Evolutionary conservation across 192 early-diverging fungal species (phyloP).

Genomic region (Coemansia sp.): DNA sequence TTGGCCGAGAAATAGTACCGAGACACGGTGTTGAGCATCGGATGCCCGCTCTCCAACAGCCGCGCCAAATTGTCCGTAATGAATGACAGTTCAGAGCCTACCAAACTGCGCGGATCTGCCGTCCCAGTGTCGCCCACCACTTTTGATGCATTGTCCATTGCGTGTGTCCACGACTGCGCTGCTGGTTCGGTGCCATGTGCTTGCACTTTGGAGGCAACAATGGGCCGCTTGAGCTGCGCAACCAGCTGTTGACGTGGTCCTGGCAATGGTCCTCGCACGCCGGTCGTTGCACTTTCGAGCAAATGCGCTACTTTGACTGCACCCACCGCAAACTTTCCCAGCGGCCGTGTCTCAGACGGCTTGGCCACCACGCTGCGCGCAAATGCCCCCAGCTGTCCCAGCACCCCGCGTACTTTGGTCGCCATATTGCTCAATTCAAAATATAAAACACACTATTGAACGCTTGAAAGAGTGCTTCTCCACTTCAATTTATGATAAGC

Average conservation of each 20-base stretch:
- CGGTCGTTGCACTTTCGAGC: constrained; percentile 36
- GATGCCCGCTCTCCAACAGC: constrained; percentile 84
- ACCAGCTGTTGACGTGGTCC: constrained; percentile 31
- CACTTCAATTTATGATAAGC: background rate
- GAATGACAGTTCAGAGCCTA: constrained; percentile 81
- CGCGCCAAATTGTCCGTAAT: constrained; percentile 82
- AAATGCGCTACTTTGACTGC: constrained; percentile 44
- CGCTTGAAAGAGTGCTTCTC: background rate
- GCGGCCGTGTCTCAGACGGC: constrained; percentile 33
- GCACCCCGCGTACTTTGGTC: constrained; percentile 27
- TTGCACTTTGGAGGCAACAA: constrained; percentile 25
- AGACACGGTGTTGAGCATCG: constrained; percentile 83
- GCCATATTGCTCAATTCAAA: constrained; percentile 27
- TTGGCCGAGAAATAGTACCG: constrained; percentile 86
- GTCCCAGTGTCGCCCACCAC: constrained; percentile 11
- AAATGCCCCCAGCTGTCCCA: constrained; percentile 38
- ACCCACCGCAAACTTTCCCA: constrained; percentile 44
- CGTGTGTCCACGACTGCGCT: constrained; percentile 18
- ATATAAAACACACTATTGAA: background rate
- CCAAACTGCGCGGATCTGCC: constrained; percentile 58
- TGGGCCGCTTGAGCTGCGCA: constrained; percentile 24
- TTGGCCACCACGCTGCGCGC: constrained; percentile 27
- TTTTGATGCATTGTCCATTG: constrained; percentile 35
- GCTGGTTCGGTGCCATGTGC: background rate
- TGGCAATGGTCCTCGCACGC: constrained; percentile 36